These are phyloP conservation scores for Ustilago esculenta DNA, from an alignment of 1,284 basidiomycete genomes.

Conservation along the genomic window DNA sequence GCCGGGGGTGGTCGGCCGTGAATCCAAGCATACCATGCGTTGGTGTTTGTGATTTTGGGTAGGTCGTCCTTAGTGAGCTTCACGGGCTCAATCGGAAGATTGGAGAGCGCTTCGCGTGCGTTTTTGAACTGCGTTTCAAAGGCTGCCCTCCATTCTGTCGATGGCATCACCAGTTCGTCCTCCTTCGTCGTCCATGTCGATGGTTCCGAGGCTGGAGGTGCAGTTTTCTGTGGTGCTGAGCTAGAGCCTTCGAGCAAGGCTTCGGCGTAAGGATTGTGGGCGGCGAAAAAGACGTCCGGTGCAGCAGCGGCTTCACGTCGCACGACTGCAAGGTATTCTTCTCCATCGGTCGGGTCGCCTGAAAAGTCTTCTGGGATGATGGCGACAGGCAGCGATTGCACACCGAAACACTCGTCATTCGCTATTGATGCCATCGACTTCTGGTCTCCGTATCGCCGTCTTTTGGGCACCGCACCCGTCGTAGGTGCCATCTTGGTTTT, in stretches of 20 bases:
- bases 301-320: conserved; percentile 43
- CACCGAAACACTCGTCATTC: conserved; percentile 37
- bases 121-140: conserved; percentile 42
- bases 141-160: conserved; percentile 25
- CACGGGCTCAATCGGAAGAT: conserved; percentile 32
- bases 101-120: conserved; percentile 33
- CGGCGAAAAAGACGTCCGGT: conserved; percentile 36
- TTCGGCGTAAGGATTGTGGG: conserved; percentile 45
- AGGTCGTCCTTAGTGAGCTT: conserved; percentile 26
- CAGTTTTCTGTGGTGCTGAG: neutral
- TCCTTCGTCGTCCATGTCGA: neutral
- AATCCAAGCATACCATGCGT: conserved; percentile 48
- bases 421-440: neutral
- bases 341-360: conserved; percentile 57
- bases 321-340: conserved; percentile 61
- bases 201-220: neutral
- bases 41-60: conserved; percentile 30
- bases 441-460: conserved; percentile 8
- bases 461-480: conserved; percentile 16
- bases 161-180: conserved; percentile 29
- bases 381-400: conserved; percentile 57
- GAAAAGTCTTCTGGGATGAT: conserved; percentile 50
- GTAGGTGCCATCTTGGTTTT: neutral
- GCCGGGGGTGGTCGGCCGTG: conserved; percentile 33
- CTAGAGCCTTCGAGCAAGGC: neutral